Conservation (phyloP, 2,329 filamentous ascomycete species). For the Purpureocillium lavendulum region DNA sequence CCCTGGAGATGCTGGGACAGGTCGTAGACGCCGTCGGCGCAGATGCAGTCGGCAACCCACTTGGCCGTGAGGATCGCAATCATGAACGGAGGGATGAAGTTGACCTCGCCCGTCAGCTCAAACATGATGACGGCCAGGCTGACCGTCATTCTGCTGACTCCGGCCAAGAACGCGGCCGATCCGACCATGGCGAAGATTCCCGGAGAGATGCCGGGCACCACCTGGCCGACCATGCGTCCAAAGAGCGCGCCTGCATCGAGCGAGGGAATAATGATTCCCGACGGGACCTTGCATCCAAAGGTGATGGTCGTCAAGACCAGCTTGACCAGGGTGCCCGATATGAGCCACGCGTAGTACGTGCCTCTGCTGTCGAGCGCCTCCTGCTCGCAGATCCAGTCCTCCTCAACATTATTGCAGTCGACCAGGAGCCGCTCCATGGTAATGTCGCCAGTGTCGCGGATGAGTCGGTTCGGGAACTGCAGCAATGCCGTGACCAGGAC, state of each 20-base stretch:
- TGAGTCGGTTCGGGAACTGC: constrained; percentile 48
- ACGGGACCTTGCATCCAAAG: constrained; percentile 52
- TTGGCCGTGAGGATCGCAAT: constrained; percentile 51
- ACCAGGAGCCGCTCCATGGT: constrained; percentile 49
- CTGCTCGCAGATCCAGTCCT: constrained; percentile 41
- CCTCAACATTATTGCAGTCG: constrained; percentile 34
- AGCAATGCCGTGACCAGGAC: constrained; percentile 43
- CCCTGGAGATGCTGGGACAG: constrained; percentile 50
- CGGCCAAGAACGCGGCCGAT: constrained; percentile 48
- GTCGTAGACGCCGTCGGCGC: constrained; percentile 47
- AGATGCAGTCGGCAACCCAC: constrained; percentile 48
- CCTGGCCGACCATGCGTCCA: constrained; percentile 40
- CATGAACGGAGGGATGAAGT: constrained; percentile 50
- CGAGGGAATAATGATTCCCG: constrained; percentile 52
- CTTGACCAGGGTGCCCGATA: constrained; percentile 45
- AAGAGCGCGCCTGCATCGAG: constrained; percentile 50
- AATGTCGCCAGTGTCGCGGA: constrained; percentile 44
- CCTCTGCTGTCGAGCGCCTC: constrained; percentile 28
- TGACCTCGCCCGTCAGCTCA: constrained; percentile 49
- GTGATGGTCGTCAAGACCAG: constrained; percentile 48
- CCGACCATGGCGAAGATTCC: constrained; percentile 56
- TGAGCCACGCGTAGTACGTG: constrained; percentile 39
- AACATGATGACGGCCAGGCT: constrained; percentile 54
- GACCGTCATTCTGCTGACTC: constrained; percentile 50
- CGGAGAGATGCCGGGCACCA: constrained; percentile 34